Conservation (phyloP, 2,329 filamentous ascomycete species). For the Aspergillus novofumigatus region DNA sequence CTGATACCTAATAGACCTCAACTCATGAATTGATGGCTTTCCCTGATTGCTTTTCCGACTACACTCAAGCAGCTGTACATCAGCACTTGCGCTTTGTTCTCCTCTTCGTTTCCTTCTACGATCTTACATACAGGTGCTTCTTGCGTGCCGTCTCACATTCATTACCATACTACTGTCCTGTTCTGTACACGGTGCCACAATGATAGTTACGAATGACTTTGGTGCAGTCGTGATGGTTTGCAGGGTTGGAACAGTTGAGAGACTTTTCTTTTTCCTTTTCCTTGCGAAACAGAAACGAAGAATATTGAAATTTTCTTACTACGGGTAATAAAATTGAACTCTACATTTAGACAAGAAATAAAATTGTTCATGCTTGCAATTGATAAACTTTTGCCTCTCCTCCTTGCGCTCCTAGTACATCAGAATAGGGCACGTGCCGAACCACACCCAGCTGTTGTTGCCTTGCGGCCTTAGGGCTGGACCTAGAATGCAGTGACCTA, state of each 20-base stretch:
- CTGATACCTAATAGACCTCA: conserved; percentile 29
- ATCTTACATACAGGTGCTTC: neutral
- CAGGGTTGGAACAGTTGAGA: neutral
- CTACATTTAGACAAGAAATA: neutral
- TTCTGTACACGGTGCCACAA: neutral
- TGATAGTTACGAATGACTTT: neutral
- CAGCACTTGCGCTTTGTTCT: neutral
- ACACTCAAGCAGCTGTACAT: neutral
- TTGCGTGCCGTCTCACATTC: neutral
- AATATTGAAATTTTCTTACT: neutral
- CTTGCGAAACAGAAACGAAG: neutral
- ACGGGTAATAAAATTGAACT: neutral
- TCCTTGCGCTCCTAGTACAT: neutral
- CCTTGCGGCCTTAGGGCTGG: conserved; percentile 10
- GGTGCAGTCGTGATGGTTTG: neutral
- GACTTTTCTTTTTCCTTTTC: neutral
- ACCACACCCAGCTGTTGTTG: neutral
- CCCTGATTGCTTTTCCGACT: conserved; percentile 6
- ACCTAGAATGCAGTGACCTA: neutral
- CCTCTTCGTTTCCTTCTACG: neutral
- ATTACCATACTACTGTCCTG: neutral
- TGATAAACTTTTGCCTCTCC: neutral
- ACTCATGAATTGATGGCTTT: conserved; percentile 20
- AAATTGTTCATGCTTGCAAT: neutral
- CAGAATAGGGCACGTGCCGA: neutral